Conservation (phyloP, 2,329 filamentous ascomycete species). For the Pseudocercospora eumusae region DNA sequence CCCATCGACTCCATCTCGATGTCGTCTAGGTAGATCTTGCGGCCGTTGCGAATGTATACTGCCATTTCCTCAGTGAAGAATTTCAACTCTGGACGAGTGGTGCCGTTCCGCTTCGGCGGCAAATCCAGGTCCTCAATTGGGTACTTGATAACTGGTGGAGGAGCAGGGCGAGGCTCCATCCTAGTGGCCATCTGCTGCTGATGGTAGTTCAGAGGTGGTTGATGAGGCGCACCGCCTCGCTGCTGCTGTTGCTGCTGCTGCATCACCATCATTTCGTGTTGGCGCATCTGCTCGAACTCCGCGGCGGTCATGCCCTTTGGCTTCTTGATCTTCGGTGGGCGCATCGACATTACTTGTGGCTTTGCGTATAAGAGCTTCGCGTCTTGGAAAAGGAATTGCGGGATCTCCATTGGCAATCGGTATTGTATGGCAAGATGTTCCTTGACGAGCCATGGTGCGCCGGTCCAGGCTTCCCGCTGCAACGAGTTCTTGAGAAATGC, state of each 20-base stretch:
- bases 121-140: conserved; percentile 93
- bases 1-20: conserved; percentile 86
- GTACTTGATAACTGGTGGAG: conserved; percentile 81
- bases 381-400: conserved; percentile 77
- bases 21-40: conserved; percentile 50
- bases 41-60: conserved; percentile 37
- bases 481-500: conserved; percentile 95
- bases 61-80: conserved; percentile 64
- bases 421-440: conserved; percentile 79
- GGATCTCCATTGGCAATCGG: conserved; percentile 83
- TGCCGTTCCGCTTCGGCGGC: conserved; percentile 62
- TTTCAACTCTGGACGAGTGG: conserved; percentile 71
- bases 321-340: conserved; percentile 30
- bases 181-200: conserved; percentile 24
- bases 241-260: conserved; percentile 31
- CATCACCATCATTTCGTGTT: conserved; percentile 25
- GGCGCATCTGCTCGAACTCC: conserved; percentile 29
- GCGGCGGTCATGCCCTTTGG: conserved; percentile 27
- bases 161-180: conserved; percentile 51
- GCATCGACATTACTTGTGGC: conserved; percentile 32
- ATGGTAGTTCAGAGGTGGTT: conserved; percentile 35
- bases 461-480: conserved; percentile 87
- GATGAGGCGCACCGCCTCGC: conserved; percentile 49
- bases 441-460: conserved; percentile 96
- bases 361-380: conserved; percentile 55